Percentiles rank a stretch among this genome's conserved stretches.
phyloP scores from a whole-genome alignment of 192 early-diverging fungal genomes.

The Powellomyces hirtus region DNA sequence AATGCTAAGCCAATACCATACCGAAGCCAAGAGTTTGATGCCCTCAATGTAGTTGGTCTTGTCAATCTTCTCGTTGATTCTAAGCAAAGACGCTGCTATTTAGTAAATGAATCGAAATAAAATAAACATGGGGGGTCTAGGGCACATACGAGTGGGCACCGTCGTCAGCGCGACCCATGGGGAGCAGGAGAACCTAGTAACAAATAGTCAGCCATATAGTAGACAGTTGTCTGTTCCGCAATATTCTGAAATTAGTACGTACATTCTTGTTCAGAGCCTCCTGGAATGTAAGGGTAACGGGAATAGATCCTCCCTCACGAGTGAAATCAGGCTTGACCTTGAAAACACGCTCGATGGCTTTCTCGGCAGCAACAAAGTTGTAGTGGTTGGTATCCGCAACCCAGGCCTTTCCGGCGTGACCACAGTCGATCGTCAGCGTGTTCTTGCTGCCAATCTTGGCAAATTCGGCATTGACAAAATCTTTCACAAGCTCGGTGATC shows the following conservation, averaged over 20 bases:
- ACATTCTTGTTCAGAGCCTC: conserved; percentile 84
- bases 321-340: conserved; percentile 91
- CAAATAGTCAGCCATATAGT: no score
- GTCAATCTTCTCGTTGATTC: conserved; percentile 94
- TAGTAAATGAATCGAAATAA: no score
- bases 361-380: conserved; percentile 89
- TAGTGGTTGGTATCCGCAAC: conserved; percentile 85
- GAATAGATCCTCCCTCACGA: conserved; percentile 97
- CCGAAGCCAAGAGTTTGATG: conserved; percentile 67
- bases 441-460: conserved; percentile 89
- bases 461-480: conserved; percentile 81
- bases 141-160: no score
- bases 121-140: no score
- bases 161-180: conserved; percentile 92
- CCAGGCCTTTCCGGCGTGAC: conserved; percentile 89
- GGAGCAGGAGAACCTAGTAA: conserved; percentile 76
- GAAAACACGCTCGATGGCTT: conserved; percentile 91
- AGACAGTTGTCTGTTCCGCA: neutral
- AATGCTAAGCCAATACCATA: neutral
- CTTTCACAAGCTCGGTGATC: conserved; percentile 70
- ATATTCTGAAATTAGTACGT: no score
- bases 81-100: no score
- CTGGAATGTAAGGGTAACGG: conserved; percentile 97
- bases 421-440: conserved; percentile 66
- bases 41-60: conserved; percentile 89